These are phyloP conservation scores for Blastobotrys peoriensis DNA, from an alignment of 805 yeast species.

Conservation along the genomic window DNA sequence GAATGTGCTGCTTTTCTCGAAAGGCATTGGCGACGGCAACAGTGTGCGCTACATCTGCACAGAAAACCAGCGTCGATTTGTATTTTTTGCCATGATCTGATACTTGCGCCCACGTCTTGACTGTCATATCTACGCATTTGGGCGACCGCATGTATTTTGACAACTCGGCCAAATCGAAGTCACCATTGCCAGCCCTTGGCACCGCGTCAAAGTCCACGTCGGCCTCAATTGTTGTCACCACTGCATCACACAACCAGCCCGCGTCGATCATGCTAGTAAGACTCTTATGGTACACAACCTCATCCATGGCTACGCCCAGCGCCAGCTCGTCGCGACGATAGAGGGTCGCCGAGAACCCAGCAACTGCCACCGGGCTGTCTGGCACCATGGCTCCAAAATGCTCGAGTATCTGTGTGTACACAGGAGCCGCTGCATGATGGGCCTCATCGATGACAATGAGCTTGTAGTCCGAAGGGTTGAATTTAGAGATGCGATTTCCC, in stretches of 20 bases:
- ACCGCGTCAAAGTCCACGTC: conserved; percentile 40
- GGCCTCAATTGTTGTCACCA: conserved; percentile 52
- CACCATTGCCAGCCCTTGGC: conserved; percentile 35
- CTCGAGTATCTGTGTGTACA: conserved; percentile 53
- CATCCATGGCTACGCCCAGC: conserved; percentile 56
- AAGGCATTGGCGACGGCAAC: conserved; percentile 46
- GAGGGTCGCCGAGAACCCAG: conserved; percentile 88
- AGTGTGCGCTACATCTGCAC: conserved; percentile 69
- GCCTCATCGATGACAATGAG: conserved; percentile 85
- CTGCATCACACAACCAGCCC: conserved; percentile 65
- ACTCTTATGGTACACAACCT: conserved; percentile 64
- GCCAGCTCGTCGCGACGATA: conserved; percentile 66
- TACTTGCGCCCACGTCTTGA: conserved; percentile 45
- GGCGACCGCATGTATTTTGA: conserved; percentile 50
- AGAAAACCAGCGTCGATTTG: conserved; percentile 68
- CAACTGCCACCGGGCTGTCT: conserved; percentile 45
- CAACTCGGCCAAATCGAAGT: conserved; percentile 48
- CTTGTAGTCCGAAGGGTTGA: conserved; percentile 56
- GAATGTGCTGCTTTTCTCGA: conserved; percentile 48
- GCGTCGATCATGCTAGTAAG: conserved; percentile 60
- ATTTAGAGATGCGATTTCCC: conserved; percentile 43
- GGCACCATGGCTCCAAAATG: conserved; percentile 48
- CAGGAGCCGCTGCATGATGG: conserved; percentile 76
- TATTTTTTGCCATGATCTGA: conserved; percentile 32
- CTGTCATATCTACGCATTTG: conserved; percentile 49